Evolutionary conservation across 2,329 filamentous ascomycete species (phyloP).

Genomic region (Sporothrix pallida): DNA sequence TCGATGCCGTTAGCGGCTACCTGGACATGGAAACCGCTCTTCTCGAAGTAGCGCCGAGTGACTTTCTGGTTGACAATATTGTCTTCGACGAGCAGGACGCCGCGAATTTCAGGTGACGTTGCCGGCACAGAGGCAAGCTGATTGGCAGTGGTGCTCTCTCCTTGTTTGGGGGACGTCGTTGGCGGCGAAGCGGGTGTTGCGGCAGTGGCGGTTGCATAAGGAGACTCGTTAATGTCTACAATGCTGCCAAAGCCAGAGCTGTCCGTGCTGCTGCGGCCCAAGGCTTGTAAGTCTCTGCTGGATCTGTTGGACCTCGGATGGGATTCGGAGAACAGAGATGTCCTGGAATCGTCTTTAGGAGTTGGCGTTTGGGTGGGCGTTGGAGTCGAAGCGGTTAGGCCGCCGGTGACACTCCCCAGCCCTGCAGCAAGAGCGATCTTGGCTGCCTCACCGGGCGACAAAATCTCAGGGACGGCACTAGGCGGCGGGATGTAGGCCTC

Average conservation of each 20-base stretch:
- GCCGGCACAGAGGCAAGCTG: constrained; percentile 27
- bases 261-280: background rate
- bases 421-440: constrained; percentile 30
- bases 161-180: background rate
- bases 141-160: background rate
- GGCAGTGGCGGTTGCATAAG: background rate
- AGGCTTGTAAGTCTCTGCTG: background rate
- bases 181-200: background rate
- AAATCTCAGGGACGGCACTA: constrained; percentile 50
- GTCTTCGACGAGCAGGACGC: constrained; percentile 64
- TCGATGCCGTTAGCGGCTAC: constrained; percentile 64
- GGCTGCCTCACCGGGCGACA: constrained; percentile 34
- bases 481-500: constrained; percentile 58
- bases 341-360: background rate
- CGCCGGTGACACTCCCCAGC: background rate
- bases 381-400: background rate
- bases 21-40: constrained; percentile 56
- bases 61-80: constrained; percentile 67
- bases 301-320: background rate
- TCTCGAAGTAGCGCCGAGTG: constrained; percentile 56
- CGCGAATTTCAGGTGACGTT: constrained; percentile 44
- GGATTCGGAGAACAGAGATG: background rate
- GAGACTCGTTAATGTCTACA: background rate
- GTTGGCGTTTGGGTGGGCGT: background rate
- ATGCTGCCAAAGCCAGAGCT: background rate